Evolutionary conservation across 768 basidiomycete genomes (phyloP).

Genomic region (Termitomyces eurrhizus): DNA sequence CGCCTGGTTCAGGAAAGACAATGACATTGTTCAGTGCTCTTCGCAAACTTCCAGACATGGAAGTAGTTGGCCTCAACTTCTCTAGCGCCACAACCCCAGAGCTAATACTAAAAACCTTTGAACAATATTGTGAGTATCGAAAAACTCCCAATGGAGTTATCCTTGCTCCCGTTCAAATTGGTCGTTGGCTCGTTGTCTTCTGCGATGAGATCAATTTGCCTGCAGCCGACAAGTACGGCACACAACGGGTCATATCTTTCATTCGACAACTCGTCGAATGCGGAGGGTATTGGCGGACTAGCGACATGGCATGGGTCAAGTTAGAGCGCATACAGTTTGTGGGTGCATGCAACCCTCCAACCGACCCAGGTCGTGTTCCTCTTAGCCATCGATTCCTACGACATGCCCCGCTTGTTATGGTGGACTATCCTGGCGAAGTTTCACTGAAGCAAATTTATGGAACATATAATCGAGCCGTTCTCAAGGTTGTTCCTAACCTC

Average conservation of each 20-base stretch:
- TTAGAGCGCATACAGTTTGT: constrained; percentile 99
- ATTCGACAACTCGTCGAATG: constrained; percentile 94
- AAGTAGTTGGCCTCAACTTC: constrained; percentile 98
- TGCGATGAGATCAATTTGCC: constrained; percentile 99
- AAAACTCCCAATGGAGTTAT: constrained; percentile 99
- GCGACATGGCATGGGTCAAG: constrained; percentile 96
- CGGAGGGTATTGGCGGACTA: constrained; percentile 91
- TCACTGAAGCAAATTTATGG: constrained; percentile 98
- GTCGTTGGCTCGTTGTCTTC: constrained; percentile 98
- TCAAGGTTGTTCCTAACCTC: constrained; percentile 93
- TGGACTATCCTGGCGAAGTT: constrained; percentile 96
- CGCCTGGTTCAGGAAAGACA: constrained; percentile 99
- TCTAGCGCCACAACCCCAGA: constrained; percentile 98
- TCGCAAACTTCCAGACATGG: constrained; percentile 97
- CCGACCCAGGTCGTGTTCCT: constrained; percentile 98
- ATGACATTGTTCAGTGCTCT: constrained; percentile 99
- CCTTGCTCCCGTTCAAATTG: constrained; percentile 90
- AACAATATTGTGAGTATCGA: constrained; percentile 98
- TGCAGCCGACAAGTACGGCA: constrained; percentile 96
- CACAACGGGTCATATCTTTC: constrained; percentile 98
- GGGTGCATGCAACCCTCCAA: constrained; percentile 98
- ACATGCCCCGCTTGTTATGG: constrained; percentile 97
- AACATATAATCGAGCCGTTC: constrained; percentile 92
- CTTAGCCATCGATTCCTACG: constrained; percentile 96
- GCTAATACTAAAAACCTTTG: constrained; percentile 97